phyloP scores from a whole-genome alignment of 108 stramenopile genomes.

The Licmophora abbreviata region DNA sequence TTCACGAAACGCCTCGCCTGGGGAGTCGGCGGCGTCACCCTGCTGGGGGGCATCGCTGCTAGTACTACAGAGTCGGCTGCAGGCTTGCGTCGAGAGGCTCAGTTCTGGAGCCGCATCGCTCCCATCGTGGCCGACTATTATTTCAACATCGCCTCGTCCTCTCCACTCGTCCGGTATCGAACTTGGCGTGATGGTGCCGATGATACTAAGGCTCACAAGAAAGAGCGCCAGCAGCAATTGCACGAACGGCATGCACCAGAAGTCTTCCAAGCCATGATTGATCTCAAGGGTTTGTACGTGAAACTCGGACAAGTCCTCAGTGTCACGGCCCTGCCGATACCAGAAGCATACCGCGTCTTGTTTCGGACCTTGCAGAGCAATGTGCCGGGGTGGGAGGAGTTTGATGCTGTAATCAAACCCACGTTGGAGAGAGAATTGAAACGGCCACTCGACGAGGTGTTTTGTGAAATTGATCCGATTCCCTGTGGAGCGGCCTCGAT shows the following conservation, averaged over 20 bases:
- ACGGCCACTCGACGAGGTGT: conserved; percentile 54
- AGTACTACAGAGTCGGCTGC: background rate
- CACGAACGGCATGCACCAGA: conserved; percentile 58
- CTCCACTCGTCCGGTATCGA: conserved; percentile 50
- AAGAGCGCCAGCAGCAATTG: conserved; percentile 10
- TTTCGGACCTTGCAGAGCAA: conserved; percentile 73
- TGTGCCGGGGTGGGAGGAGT: conserved; percentile 66
- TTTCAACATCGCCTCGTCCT: conserved; percentile 30
- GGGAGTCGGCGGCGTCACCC: too few species aligned
- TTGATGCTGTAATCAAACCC: conserved; percentile 53
- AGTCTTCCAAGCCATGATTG: conserved; percentile 56
- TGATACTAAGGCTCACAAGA: conserved; percentile 10
- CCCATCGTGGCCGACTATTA: conserved; percentile 66
- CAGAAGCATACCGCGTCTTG: conserved; percentile 43
- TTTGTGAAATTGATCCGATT: conserved; percentile 66
- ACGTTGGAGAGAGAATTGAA: conserved; percentile 52
- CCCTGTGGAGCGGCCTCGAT: conserved; percentile 88
- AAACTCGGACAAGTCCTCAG: conserved; percentile 90
- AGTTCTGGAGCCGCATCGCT: conserved; percentile 46
- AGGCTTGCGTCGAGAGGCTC: conserved; percentile 45
- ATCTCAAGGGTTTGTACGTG: conserved; percentile 86
- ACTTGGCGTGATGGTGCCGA: conserved; percentile 2
- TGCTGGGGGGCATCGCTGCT: too few species aligned
- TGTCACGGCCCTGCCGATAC: conserved; percentile 64
- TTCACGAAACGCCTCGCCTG: too few species aligned